Evolutionary conservation across 768 basidiomycete genomes (phyloP), one percentile per base, ranked within the genome.

Genomic region (Tephrocybe sp.): DNA sequence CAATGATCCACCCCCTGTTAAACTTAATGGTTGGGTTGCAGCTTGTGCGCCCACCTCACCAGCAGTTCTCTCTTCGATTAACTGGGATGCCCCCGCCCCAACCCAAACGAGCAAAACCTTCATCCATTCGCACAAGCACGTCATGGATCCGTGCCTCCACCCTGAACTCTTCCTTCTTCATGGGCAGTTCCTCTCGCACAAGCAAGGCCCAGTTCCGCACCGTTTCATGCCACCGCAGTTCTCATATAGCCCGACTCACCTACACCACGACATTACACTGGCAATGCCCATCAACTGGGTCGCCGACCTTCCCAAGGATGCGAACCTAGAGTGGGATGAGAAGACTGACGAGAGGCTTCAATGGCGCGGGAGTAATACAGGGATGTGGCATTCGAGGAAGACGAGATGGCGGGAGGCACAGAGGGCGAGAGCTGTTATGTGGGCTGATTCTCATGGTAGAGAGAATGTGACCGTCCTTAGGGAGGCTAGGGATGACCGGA

Each of bases 301-400:
- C 0, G 62, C 60, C 5, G 71, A 71, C 3, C 53, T 67, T 9
- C 64, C 69, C 4, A 52, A 55, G 5, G 69, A 80, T 52, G 78
- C 16, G 21, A 37, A 85, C 58, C 73, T 80, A 4, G 71, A 71
- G 0, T 91, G 87, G 84, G 75, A 78, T 1, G 69, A 76, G 43
- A 86, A 83, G 65, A 49, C 60, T 1, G 77, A 86, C 55, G 76
- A 80, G 47, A 60, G 77, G 25, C 49, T 89, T 38, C 72, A 80
- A 44, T 91, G 89, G 89, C 69, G 89, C 19, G 89, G 89, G 3
- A 78, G 79, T 24, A 88, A 82, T 22, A 89, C 87, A 4, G 87
- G 88, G 21, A 84, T 81, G 1, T 72, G 66, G 62, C 77, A 77
- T 44, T 64, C 62, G 2, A 51, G 57, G 2, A 49, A 62, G 7